Base-by-base conservation (phyloP, 2,329 filamentous ascomycete species). In the Furcasterigmium furcatum region DNA sequence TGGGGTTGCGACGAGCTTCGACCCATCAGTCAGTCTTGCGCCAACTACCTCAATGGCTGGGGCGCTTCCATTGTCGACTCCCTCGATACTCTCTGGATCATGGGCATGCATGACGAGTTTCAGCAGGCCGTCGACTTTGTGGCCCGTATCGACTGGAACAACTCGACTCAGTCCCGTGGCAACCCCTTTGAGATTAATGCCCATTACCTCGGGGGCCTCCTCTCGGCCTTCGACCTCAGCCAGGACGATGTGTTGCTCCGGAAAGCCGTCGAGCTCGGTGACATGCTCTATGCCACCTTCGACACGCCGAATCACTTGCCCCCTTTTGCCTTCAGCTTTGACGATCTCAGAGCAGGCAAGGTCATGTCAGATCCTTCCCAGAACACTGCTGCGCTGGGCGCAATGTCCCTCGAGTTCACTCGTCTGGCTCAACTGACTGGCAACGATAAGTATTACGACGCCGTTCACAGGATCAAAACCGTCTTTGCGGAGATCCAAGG, bases 21-120 rank as follows among this genome's bases (percentile, higher is more conserved):
- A 39, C 92, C 92, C 2, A 72, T 92, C 8, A 78, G 80, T 20
- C 84, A 83, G 43, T 55, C 57, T 16, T 66, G 58, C 20, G 73
- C 68, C 47, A 70, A 68, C 12, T 80, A 73, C 52, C 96, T 96
- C 64, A 92, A 89, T 59, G 88, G 87, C 41, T 96, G 91, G 91
- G 88, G 87, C n/a, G 90, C 90, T 14, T 94, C 90, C 0, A 62
- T 96, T 49, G 87, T 96, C 9, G 91, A 96, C 68, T 73, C 80
- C 2, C 68, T 91, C 43, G 90, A 95, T 60, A 91, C 89, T 0
- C 71, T 95, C 3, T 95, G 87, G 87, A 91, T 95, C 55, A 90
- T 92, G 78, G 88, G 80, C 19, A 58, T 95, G 60, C 78, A 79
- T 55, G 75, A 85, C 1, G 88, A 94, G 56, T 95, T 95, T 58